These are phyloP conservation scores for Erysiphe pulchra DNA, from an alignment of 2,329 filamentous ascomycete genomes.

Conservation along the genomic window DNA sequence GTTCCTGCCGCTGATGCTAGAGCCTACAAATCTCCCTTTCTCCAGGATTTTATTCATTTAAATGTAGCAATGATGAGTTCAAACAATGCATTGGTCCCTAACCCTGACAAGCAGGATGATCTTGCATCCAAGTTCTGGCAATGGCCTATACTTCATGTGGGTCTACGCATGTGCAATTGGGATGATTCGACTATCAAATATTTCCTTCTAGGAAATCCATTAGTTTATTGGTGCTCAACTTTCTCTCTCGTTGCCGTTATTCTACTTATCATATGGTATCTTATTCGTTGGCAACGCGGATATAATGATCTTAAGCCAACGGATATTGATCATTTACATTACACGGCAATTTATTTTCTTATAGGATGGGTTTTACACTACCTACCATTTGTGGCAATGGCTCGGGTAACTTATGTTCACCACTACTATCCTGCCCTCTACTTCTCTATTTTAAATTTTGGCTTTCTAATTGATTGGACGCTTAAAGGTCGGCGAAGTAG, in stretches of 20 bases:
- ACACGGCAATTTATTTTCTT: constrained; percentile 71
- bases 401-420: constrained; percentile 94
- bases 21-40: constrained; percentile 87
- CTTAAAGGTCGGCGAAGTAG: constrained; percentile 37
- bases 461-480: constrained; percentile 72
- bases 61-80: constrained; percentile 99
- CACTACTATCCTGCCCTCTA: constrained; percentile 98
- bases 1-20: constrained; percentile 73
- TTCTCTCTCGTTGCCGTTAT: constrained; percentile 48
- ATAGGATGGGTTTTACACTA: constrained; percentile 95
- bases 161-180: constrained; percentile 97
- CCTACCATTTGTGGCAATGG: constrained; percentile 89
- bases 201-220: constrained; percentile 88
- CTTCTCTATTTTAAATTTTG: constrained; percentile 75
- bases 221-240: constrained; percentile 89
- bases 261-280: constrained; percentile 55
- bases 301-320: constrained; percentile 54
- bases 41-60: constrained; percentile 90
- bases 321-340: constrained; percentile 88
- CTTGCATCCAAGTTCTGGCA: constrained; percentile 95
- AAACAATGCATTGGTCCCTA: constrained; percentile 91
- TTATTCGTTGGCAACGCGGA: constrained; percentile 86
- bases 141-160: constrained; percentile 88
- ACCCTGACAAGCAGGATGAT: constrained; percentile 97
- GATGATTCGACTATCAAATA: constrained; percentile 91